Base-by-base conservation (phyloP, 2,329 filamentous ascomycete genomes). In the Beauveria bassiana region DNA sequence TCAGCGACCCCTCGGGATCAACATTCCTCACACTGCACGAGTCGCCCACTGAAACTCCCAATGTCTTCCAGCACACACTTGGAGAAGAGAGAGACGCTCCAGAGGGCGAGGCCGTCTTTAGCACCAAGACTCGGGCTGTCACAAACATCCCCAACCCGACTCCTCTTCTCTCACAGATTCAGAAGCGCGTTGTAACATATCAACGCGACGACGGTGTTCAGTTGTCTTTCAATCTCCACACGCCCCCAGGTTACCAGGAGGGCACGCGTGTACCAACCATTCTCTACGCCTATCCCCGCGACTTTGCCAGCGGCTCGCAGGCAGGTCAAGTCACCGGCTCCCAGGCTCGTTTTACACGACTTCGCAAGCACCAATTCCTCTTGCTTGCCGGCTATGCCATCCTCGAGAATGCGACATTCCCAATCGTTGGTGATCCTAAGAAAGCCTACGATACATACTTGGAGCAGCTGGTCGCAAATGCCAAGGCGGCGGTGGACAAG, bases 91-190 rank as follows among this genome's bases (percentile, higher is more conserved):
- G 53, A 24, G 42, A 60, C 3, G 58, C 58, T 28, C 16, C 58
- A 12, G 42, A 24, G 12, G 50, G 58, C 26, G 58, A 54, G 40
- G 58, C 58, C n/a, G 50, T 47, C 7, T 60, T 52, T 31, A 47
- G 5, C 40, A 46, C 58, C 24, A 16, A 22, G 16, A 6, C 42
- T 9, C 28, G 49, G 7, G 49, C 58, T 26, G 50, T 60, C 12
- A 60, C 58, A 2, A 24, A 54, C n/a, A 60, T 53, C 1, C 49
- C 40, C 16, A 16, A 7, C 22, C 71, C 43, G 70, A 81, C 80
- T 75, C 75, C 75, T 74, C 66, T 84, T 81, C 4, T 81, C 80
- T 20, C 79, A 77, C 0, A 78, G 72, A 64, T 81, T 83, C 3
- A 81, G 71, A 7, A 84, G 68, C 78, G 58, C 28, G 40, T 60